phyloP scores from a whole-genome alignment of 2,329 filamentous ascomycete genomes.

The Ceratocystis variospora region DNA sequence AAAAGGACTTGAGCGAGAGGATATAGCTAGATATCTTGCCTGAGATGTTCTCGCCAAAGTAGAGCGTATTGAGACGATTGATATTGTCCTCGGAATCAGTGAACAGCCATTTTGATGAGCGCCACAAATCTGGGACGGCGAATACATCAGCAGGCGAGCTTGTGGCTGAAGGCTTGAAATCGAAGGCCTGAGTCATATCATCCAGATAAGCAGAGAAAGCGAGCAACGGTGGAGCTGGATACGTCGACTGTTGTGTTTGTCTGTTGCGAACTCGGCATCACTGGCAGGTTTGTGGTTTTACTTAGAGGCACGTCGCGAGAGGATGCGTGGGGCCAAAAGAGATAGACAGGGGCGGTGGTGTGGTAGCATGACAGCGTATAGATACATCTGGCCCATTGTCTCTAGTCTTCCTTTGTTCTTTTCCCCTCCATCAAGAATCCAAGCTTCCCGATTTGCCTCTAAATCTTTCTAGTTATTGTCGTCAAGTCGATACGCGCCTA shows the following conservation, averaged over 20 bases:
- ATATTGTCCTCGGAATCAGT: conserved; percentile 24
- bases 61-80: conserved; percentile 23
- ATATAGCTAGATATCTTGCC: background rate
- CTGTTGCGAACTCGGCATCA: too few species aligned
- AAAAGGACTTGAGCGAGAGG: conserved; percentile 22
- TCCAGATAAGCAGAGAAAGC: background rate
- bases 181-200: background rate
- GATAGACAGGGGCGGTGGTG: background rate
- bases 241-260: too few species aligned
- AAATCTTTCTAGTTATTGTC: background rate
- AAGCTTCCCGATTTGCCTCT: background rate
- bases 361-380: background rate
- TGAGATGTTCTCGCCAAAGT: conserved; percentile 33
- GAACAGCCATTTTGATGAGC: conserved; percentile 38
- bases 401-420: background rate
- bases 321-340: background rate
- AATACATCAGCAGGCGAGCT: conserved; percentile 40
- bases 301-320: background rate
- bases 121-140: conserved; percentile 48
- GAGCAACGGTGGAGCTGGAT: background rate
- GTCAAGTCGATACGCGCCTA: background rate
- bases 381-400: conserved; percentile 6
- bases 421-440: background rate
- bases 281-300: background rate
- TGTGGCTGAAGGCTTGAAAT: background rate